These are phyloP conservation scores for Fraxinus excelsior DNA, from an alignment of 257 asterid genomes.

Conservation along the genomic window DNA sequence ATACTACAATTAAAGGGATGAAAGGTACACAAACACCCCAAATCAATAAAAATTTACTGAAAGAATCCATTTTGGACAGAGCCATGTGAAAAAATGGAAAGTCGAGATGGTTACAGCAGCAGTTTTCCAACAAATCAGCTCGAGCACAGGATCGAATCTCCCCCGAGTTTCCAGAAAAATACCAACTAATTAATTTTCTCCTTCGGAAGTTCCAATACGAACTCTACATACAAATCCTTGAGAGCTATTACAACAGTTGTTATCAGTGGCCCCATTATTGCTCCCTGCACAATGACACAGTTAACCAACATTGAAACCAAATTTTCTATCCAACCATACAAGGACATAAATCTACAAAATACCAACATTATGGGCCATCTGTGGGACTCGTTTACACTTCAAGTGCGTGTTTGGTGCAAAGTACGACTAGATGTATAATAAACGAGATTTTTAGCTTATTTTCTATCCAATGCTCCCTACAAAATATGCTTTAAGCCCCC, in stretches of 20 bases:
- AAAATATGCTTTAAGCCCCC: not conserved
- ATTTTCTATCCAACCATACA: not conserved
- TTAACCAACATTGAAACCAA: not conserved
- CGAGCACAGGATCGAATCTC: conserved; percentile 1
- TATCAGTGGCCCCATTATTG: conserved; percentile 91
- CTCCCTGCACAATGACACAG: conserved; percentile 62
- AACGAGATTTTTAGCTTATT: not conserved
- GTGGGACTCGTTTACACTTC: not conserved
- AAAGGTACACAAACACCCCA: not conserved
- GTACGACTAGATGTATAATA: not conserved
- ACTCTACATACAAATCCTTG: conserved; percentile 77
- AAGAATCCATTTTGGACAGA: not conserved
- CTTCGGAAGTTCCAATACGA: conserved; percentile 61
- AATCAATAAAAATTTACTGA: not conserved
- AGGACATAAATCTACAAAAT: not conserved
- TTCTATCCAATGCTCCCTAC: not conserved
- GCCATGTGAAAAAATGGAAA: not conserved
- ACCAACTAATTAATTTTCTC: conserved; percentile 32
- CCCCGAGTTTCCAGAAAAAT: not conserved
- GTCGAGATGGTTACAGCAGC: not conserved
- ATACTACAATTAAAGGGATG: not conserved
- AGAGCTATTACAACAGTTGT: conserved; percentile 88
- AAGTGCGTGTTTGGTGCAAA: not conserved
- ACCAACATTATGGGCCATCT: not conserved
- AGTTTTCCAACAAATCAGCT: conserved; percentile 8